Evolutionary conservation across 2,329 filamentous ascomycete genomes (phyloP).

Genomic region (Cladosporium sp.): DNA sequence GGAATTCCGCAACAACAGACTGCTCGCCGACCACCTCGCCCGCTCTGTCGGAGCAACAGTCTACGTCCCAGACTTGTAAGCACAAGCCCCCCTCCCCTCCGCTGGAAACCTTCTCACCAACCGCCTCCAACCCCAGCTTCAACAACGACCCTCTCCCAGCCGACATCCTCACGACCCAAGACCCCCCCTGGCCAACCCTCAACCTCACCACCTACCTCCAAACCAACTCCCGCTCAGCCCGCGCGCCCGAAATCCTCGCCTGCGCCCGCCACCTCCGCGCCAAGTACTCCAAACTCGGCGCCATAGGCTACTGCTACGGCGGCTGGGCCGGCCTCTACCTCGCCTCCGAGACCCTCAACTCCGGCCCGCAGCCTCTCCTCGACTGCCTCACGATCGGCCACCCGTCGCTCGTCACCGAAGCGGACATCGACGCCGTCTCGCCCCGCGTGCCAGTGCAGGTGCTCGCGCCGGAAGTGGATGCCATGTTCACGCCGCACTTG

Average conservation of each 20-base stretch:
- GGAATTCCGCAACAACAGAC: constrained; percentile 39
- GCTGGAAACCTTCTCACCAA: neutral
- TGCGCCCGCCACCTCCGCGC: constrained; percentile 33
- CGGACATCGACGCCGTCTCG: constrained; percentile 41
- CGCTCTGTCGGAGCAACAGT: constrained; percentile 41
- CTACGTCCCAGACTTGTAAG: constrained; percentile 35
- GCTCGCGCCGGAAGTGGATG: constrained; percentile 46
- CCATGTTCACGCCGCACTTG: constrained; percentile 38
- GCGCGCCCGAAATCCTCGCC: constrained; percentile 34
- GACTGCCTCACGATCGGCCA: constrained; percentile 44
- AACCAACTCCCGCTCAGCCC: constrained; percentile 19
- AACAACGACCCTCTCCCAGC: constrained; percentile 17
- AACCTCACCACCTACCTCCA: constrained; percentile 19
- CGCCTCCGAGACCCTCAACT: constrained; percentile 33
- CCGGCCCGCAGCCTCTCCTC: constrained; percentile 30
- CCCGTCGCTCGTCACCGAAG: constrained; percentile 38
- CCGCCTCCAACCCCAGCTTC: constrained; percentile 14
- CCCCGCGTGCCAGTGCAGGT: constrained; percentile 45
- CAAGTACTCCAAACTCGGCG: constrained; percentile 35
- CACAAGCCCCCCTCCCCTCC: neutral
- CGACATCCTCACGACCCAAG: constrained; percentile 12
- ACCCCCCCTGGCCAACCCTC: constrained; percentile 17
- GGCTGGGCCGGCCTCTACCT: constrained; percentile 48
- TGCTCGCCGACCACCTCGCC: constrained; percentile 45
- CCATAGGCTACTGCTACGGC: constrained; percentile 47